Evolutionary conservation across 805 yeast genomes (phyloP), one percentile per base, ranked within the genome.

Genomic region (Teunomyces tritomae): DNA sequence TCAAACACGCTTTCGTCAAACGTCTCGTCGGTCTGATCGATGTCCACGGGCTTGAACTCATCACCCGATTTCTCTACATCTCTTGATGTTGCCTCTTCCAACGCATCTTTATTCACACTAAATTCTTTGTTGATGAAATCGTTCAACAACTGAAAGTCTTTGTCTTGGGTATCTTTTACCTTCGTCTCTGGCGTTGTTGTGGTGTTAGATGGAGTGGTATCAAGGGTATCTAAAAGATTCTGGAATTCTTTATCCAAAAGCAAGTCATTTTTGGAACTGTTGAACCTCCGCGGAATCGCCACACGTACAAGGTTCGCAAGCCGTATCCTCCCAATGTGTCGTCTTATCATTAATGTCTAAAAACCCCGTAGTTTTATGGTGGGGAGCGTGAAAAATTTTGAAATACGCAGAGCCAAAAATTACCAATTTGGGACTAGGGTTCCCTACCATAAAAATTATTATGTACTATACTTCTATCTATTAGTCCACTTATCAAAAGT

Each of bases 1-100:
- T 52, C 56, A 45, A 54, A 49, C 7, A 49, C 27, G 28, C 40
- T 37, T 16, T 26, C 29, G 28, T 42, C 39, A 20, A 42, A 42
- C 8, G 49, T 50, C 34, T 56, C 57, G 24, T 55, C 54, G 14
- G 42, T 49, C 26, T 54, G 54, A 14, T 57, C 57, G 37, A 50
- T 45, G 17, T 37, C 33, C 39, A 47, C 43, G 8, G 43, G 47
- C 20, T 50, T 45, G 16, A 49, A 47, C n/a, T 52, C 54, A 16
- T 29, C 44, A 10, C 36, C 32, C 11, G 17, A 26, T 41, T 44
- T 9, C 6, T 8, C n/a, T 10, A 20, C 24, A 20, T 20, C 24
- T 20, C 24, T 20, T 20, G 6, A 20, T 4, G 24, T 20, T 20
- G 24, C 24, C 24, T 6, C 24, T 20, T 20, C 24, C 24, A 20